Percentiles rank a stretch among this genome's conserved stretches.
Evolutionary conservation across 441 rosid genomes (phyloP).

Genomic region (Erodium trifolium): DNA sequence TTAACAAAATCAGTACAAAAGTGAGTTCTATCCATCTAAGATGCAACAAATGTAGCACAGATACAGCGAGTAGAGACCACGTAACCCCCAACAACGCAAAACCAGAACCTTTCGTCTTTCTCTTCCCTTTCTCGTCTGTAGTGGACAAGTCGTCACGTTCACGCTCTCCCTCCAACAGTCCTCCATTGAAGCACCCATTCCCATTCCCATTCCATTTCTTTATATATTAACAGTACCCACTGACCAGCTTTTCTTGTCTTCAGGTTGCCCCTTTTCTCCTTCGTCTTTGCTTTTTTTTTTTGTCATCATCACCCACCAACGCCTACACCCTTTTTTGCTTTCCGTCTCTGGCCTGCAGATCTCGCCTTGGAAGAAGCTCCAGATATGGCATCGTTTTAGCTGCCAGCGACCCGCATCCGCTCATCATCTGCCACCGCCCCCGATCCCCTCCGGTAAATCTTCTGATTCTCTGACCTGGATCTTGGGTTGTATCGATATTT

Average conservation of each 20-base stretch:
- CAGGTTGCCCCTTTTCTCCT: neutral
- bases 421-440: neutral
- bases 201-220: neutral
- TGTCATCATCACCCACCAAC: constrained; percentile 5
- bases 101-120: neutral
- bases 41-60: neutral
- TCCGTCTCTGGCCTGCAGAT: neutral
- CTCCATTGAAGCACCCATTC: neutral
- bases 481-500: neutral
- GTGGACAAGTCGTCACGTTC: neutral
- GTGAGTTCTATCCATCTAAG: neutral
- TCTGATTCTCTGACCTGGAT: neutral
- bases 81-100: neutral
- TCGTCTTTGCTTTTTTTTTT: neutral
- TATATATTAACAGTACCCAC: neutral
- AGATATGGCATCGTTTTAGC: neutral
- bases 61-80: neutral
- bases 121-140: neutral
- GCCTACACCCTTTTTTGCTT: neutral
- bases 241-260: neutral
- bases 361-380: neutral
- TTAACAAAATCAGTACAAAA: neutral
- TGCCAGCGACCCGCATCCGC: neutral
- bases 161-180: neutral
- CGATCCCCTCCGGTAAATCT: constrained; percentile 1